Base-by-base conservation (phyloP, 2,329 filamentous ascomycete genomes). In the Fusarium robinianum region DNA sequence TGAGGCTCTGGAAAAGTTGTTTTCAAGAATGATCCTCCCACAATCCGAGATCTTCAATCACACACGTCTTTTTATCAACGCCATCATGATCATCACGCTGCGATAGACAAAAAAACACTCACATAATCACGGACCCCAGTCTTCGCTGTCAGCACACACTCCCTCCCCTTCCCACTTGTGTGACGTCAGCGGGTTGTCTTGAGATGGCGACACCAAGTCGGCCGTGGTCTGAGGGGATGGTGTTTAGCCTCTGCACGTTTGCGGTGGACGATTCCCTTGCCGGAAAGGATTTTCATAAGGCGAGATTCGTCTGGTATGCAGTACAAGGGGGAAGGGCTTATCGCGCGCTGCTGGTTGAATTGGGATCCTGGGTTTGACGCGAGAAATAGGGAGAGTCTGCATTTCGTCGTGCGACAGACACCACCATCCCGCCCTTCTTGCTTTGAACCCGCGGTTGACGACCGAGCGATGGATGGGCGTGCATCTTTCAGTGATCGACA, bases 121-220 rank as follows among this genome's bases (percentile, higher is more conserved):
- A 15, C 15, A 19, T 24, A 47, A 45, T 41, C 48, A 53, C 32
- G 38, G 30, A 49, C 33, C 36, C 46, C 23, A 30, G 30, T n/a
- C 34, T 23, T 31, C 26, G 32, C 46, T 40, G 42, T 35, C 36
- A 51, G 18, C 34, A 34, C 24, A 46, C 40, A 19, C 51, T 37
- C 33, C 33, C 22, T 29, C 19, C 39, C 26, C 41, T 22, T 44
- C 18, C 49, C 42, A 41, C 46, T 41, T 41, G 12, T 23, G 39
- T 60, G 57, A 60, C 57, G 57, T 60, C 57, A 60, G 47, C 12
- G 34, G 36, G 12, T 37, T 30, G 35, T 32, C 33, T 39, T 18
- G 33, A 32, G 25, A 43, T 30, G 48, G 40, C 21, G 29, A 41
- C 25, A 21, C 40, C 39, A 19, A 18, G 35, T 34, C 44, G 29